A percentile compares a stretch with the other conserved stretches of the same genome.
Evolutionary conservation across 257 asterid species (phyloP).

Genomic region (Solanum dulcamara): DNA sequence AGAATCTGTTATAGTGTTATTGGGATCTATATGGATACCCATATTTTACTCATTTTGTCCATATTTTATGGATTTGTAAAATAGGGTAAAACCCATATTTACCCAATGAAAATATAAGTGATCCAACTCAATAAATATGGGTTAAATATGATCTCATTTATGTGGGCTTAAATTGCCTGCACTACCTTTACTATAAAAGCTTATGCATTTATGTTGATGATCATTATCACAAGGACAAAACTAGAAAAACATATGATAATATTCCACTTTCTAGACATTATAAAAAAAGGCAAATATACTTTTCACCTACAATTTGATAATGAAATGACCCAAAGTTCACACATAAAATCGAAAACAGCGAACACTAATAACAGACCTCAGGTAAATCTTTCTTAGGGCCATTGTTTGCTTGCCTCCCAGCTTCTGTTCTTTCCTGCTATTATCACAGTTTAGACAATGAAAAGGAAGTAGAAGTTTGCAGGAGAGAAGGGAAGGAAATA

Average conservation of each 20-base stretch:
- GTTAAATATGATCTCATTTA: background rate
- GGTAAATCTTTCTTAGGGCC: conserved; percentile 33
- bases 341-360: background rate
- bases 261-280: background rate
- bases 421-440: conserved; percentile 38
- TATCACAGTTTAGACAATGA: background rate
- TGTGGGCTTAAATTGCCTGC: background rate
- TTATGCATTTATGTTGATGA: background rate
- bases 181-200: background rate
- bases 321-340: background rate
- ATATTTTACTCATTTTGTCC: too few species aligned
- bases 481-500: background rate
- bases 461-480: background rate
- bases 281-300: background rate
- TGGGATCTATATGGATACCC: background rate
- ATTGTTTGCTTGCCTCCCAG: conserved; percentile 18
- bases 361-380: conserved; percentile 33
- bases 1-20: background rate
- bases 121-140: background rate
- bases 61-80: background rate
- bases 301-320: background rate
- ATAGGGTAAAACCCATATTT: background rate
- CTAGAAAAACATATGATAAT: background rate
- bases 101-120: background rate
- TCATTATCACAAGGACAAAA: background rate